Evolutionary conservation across 352 stramenopile genomes (phyloP), one percentile per base, ranked within the genome.

Genomic region (Pythium guiyangense): DNA sequence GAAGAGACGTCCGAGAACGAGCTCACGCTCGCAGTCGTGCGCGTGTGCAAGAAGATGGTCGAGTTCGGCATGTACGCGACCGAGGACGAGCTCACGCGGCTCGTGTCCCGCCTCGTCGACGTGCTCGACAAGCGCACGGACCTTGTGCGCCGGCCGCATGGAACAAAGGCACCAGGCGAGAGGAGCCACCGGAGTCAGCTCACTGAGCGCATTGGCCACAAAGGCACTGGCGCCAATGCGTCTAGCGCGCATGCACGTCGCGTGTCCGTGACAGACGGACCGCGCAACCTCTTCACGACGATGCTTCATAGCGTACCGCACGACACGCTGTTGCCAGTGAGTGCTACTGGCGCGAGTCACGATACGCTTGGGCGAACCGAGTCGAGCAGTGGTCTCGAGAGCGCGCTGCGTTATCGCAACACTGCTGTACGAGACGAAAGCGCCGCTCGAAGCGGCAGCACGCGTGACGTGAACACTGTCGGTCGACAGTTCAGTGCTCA

Each of bases 31-130:
- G 60, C 80, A 4, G 68, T 87, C 45, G 31, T 88, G 26, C 75
- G 75, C 9, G 57, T 79, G 31, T 79, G 59, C 47, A 69, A 70
- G 49, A 88, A 86, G 46, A 63, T 90, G 62, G 64, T 85, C 10
- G 70, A 80, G 52, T 90, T 88, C 62, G 80, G 77, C 2, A 87
- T 90, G 64, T 87, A 82, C 39, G 54, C 66, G 20, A 70, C 71
- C 0, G 65, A 84, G 44, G 53, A 71, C 14, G 74, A 87, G 20
- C 50, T 90, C 3, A 49, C 52, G 40, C 44, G 22, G 10, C 59
- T 80, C 9, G 63, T 80, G 4, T 27, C 29, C 4, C 55, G 50
- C 4, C 62, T 80, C 9, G 60, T 73, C 0, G 60, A 74, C 22
- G 37, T 80, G 3, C 51, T 80, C 2, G 71, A 80, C n/a, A 72